These are phyloP conservation scores for Coemansia sp. DNA, from an alignment of 192 early-diverging fungal species.

Conservation along the genomic window DNA sequence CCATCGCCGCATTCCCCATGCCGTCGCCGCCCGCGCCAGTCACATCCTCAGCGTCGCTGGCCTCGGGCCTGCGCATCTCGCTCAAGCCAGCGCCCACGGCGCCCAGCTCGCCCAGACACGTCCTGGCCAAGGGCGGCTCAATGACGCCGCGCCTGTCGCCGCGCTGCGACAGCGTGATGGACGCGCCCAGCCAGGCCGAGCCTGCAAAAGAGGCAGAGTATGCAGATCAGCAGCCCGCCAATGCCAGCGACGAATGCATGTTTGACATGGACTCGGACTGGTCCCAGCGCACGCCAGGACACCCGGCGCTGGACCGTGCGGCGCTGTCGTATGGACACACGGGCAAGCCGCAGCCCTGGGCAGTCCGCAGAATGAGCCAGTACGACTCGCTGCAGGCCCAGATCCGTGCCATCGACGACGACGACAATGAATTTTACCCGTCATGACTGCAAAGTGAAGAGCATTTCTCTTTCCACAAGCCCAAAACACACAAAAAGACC, in stretches of 20 bases:
- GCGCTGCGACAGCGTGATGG: conserved; percentile 10
- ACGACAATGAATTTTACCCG: conserved; percentile 47
- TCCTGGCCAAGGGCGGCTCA: background rate
- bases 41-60: conserved; percentile 10
- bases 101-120: conserved; percentile 9
- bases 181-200: too few relatives aligned
- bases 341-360: conserved; percentile 41
- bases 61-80: background rate
- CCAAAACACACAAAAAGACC: background rate
- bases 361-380: conserved; percentile 28
- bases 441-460: conserved; percentile 1
- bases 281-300: background rate
- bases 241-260: conserved; percentile 15
- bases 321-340: conserved; percentile 20
- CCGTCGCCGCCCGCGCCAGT: conserved; percentile 4
- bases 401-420: conserved; percentile 46
- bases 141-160: conserved; percentile 3
- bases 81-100: conserved; percentile 3
- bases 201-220: too few relatives aligned
- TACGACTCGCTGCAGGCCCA: conserved; percentile 40
- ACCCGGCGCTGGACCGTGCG: conserved; percentile 10
- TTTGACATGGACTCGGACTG: conserved; percentile 47
- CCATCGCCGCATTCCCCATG: background rate
- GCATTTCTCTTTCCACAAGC: background rate
- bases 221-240: too few relatives aligned